Base-by-base conservation (phyloP, 2,329 filamentous ascomycete genomes). In the Claviceps maximensis region DNA sequence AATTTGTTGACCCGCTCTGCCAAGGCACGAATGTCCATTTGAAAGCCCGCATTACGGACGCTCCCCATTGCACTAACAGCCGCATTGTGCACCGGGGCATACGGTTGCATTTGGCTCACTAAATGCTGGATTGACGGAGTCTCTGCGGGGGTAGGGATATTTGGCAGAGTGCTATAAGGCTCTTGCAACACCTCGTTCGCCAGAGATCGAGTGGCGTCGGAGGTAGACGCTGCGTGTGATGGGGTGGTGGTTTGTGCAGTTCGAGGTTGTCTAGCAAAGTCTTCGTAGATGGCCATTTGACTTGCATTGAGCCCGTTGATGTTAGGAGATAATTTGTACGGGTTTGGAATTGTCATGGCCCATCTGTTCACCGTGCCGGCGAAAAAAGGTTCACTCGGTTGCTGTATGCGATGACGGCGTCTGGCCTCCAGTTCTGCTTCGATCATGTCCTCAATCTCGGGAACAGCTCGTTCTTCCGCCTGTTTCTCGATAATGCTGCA, bases 401-500 rank as follows among this genome's bases (percentile, higher is more conserved):
- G 80, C 57, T 84, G 79, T 47, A 82, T 72, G 55, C 84, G 82
- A 67, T 95, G 89, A 44, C 83, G 80, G 48, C 87, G 82, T 49
- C 93, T 85, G 27, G 80, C 77, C 53, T 91, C 85, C 29, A 96
- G 71, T 57, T 94, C 87, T 23, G 78, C 73, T 65, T 93, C 86
- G 49, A 98, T 86, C 69, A 95, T 86, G 57, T 94, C 87, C 66
- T 98, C 91, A 55, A 98, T 97, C 67, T 98, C 93, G 2, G 88
- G 86, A 41, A 96, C 75, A 10, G 93, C 93, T 56, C 91, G 87
- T 62, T 95, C 87, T 66, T 97, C 91, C 3, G 93, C 94, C 51
- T 93, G 90, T 67, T 93, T 89, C 69, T 98, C 93, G 47, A 98
- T 94, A 57, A 96, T 87, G 60, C 81, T 86, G 64, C 93, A 97